These are phyloP conservation scores for Globisporangium yorkense DNA, from an alignment of 352 stramenopile species.

Conservation along the genomic window DNA sequence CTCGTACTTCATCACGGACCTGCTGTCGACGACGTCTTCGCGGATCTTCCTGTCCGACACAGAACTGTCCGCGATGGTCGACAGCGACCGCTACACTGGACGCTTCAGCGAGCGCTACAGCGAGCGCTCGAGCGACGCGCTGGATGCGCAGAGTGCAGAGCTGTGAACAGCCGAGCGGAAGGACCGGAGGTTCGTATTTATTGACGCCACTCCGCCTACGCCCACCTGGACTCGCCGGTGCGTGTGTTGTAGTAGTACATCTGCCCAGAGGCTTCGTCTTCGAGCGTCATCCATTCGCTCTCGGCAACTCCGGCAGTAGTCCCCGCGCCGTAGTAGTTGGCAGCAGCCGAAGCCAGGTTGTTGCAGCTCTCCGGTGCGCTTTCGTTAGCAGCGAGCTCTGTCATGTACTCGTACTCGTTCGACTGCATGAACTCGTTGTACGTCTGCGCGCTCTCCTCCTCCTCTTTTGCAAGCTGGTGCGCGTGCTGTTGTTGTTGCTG, in stretches of 20 bases:
- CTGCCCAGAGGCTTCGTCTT: slow-evolving; percentile 55
- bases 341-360: slow-evolving; percentile 7
- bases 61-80: background rate
- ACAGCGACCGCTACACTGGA: background rate
- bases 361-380: slow-evolving; percentile 10
- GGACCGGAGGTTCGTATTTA: slow-evolving; percentile 8
- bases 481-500: slow-evolving; percentile 26
- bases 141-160: slow-evolving; percentile 2
- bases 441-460: slow-evolving; percentile 63
- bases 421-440: slow-evolving; percentile 74
- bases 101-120: background rate
- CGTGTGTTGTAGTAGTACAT: slow-evolving; percentile 73
- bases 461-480: slow-evolving; percentile 20
- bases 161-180: background rate
- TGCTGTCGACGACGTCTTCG: slow-evolving; percentile 5
- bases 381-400: slow-evolving; percentile 27
- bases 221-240: slow-evolving; percentile 68
- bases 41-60: slow-evolving; percentile 11
- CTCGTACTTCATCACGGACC: slow-evolving; percentile 14
- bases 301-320: background rate
- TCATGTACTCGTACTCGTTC: slow-evolving; percentile 76
- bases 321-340: slow-evolving; percentile 6
- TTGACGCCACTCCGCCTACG: slow-evolving; percentile 15
- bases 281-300: slow-evolving; percentile 45
- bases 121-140: slow-evolving; percentile 4